Percentiles rank a stretch among this genome's conserved stretches.
These are phyloP conservation scores for Pseudozyma sp. DNA, from an alignment of 1,284 basidiomycete species.

Conservation along the genomic window DNA sequence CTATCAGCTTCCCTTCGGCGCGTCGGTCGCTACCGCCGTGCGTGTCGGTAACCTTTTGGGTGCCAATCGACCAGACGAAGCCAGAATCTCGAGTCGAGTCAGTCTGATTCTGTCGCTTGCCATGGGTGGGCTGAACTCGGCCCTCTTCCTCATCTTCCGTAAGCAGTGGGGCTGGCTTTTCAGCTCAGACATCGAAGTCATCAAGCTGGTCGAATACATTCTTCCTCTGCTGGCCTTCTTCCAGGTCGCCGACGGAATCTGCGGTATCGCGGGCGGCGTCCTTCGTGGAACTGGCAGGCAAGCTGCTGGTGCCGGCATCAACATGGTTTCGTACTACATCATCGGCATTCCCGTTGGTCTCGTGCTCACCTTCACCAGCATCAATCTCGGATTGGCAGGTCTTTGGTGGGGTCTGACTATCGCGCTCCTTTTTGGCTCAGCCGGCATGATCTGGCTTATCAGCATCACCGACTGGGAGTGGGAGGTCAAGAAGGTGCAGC, in stretches of 20 bases:
- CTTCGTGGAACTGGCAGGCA: slow-evolving; percentile 80
- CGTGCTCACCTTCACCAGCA: slow-evolving; percentile 70
- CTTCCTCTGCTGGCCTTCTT: slow-evolving; percentile 79
- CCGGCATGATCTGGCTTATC: slow-evolving; percentile 68
- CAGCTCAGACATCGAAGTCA: slow-evolving; percentile 82
- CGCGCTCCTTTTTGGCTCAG: slow-evolving; percentile 69
- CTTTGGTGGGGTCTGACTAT: slow-evolving; percentile 72
- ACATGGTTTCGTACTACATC: slow-evolving; percentile 72
- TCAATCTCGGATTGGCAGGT: slow-evolving; percentile 67
- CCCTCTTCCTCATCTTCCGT: slow-evolving; percentile 79
- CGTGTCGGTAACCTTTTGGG: slow-evolving; percentile 75
- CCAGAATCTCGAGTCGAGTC: slow-evolving; percentile 63
- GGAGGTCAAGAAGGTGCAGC: slow-evolving; percentile 58
- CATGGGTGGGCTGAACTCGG: slow-evolving; percentile 70
- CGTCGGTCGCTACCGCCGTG: slow-evolving; percentile 84
- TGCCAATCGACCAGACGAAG: slow-evolving; percentile 65
- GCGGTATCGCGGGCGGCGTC: slow-evolving; percentile 79
- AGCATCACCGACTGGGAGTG: slow-evolving; percentile 70
- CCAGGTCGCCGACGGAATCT: slow-evolving; percentile 77
- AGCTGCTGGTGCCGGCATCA: slow-evolving; percentile 71
- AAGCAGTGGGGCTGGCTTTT: slow-evolving; percentile 83
- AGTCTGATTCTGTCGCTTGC: slow-evolving; percentile 54
- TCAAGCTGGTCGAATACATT: slow-evolving; percentile 77
- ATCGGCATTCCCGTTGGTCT: slow-evolving; percentile 71
- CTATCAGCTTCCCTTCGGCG: slow-evolving; percentile 85